phyloP scores from a whole-genome alignment of 495 filamentous ascomycete species.

The Tuber magnatum region DNA sequence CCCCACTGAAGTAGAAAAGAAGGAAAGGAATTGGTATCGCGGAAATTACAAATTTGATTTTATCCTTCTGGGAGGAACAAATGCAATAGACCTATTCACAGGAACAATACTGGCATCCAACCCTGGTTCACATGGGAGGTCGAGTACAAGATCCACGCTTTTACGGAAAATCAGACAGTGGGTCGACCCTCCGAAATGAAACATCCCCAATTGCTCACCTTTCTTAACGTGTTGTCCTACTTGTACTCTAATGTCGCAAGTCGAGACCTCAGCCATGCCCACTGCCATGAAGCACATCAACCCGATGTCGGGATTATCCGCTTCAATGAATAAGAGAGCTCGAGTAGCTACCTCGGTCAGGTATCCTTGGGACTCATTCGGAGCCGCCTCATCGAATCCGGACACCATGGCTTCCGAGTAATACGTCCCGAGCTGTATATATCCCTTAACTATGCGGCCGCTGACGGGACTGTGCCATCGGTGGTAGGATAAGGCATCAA shows the following conservation, averaged over 20 bases:
- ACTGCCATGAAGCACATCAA: slow-evolving; percentile 59
- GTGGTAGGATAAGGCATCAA: slow-evolving; percentile 60
- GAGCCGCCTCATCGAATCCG: slow-evolving; percentile 41
- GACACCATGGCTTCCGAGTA: slow-evolving; percentile 58
- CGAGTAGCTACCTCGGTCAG: slow-evolving; percentile 54
- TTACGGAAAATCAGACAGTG: slow-evolving; percentile 55
- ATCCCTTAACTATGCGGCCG: slow-evolving; percentile 52
- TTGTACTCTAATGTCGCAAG: slow-evolving; percentile 58
- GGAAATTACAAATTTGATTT: background rate
- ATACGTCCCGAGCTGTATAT: slow-evolving; percentile 58
- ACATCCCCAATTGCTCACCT: slow-evolving; percentile 64
- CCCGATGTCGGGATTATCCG: slow-evolving; percentile 58
- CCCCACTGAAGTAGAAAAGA: background rate
- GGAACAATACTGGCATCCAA: slow-evolving; percentile 1
- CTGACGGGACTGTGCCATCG: slow-evolving; percentile 62
- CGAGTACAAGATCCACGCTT: slow-evolving; percentile 13
- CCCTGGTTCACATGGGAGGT: slow-evolving; percentile 12
- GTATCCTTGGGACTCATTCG: slow-evolving; percentile 48
- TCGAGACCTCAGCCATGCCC: slow-evolving; percentile 66
- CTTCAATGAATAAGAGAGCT: slow-evolving; percentile 61
- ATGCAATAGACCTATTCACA: slow-evolving; percentile 11
- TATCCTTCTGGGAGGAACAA: slow-evolving; percentile 8
- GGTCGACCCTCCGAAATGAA: slow-evolving; percentile 64
- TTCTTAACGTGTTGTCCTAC: slow-evolving; percentile 56
- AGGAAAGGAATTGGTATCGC: background rate